These are phyloP conservation scores for Colletotrichum australisinense DNA, from an alignment of 2,329 filamentous ascomycete species.

Conservation along the genomic window DNA sequence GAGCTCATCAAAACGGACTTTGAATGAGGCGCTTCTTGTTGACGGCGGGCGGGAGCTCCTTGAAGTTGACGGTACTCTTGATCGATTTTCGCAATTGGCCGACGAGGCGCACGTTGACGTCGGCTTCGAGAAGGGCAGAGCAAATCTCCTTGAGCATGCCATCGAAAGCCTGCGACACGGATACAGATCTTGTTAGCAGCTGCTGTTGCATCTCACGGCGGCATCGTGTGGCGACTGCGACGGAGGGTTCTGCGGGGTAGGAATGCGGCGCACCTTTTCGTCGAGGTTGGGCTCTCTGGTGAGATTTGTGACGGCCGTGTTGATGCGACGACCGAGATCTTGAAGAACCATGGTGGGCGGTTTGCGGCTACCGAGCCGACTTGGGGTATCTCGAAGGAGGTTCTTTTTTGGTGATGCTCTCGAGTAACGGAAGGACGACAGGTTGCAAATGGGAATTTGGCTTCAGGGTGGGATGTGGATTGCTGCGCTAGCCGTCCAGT, in stretches of 20 bases:
- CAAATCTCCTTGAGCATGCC: conserved; percentile 99
- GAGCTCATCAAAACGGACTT: conserved; percentile 93
- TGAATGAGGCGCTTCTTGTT: conserved; percentile 99
- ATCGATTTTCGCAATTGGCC: conserved; percentile 93
- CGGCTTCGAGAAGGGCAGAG: conserved; percentile 92
- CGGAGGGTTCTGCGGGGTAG: not conserved
- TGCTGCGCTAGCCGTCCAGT: conserved; percentile 23
- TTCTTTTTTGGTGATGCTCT: conserved; percentile 23
- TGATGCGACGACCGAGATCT: conserved; percentile 98
- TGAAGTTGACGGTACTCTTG: conserved; percentile 91
- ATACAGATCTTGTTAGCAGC: not conserved
- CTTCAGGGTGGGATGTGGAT: conserved; percentile 32
- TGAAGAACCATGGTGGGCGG: conserved; percentile 86
- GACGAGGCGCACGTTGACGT: conserved; percentile 96
- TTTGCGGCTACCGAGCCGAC: conserved; percentile 37
- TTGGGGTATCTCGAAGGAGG: conserved; percentile 16
- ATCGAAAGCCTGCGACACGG: conserved; percentile 81
- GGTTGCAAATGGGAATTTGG: conserved; percentile 36
- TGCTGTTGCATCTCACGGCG: not conserved
- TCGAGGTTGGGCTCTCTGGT: conserved; percentile 93
- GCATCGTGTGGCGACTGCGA: conserved; percentile 2
- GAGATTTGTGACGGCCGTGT: conserved; percentile 93
- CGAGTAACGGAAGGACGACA: conserved; percentile 12
- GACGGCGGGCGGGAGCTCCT: conserved; percentile 87
- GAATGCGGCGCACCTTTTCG: conserved; percentile 77